phyloP scores from a whole-genome alignment of 371 early-diverging fungal species.

The Mucor saturninus region DNA sequence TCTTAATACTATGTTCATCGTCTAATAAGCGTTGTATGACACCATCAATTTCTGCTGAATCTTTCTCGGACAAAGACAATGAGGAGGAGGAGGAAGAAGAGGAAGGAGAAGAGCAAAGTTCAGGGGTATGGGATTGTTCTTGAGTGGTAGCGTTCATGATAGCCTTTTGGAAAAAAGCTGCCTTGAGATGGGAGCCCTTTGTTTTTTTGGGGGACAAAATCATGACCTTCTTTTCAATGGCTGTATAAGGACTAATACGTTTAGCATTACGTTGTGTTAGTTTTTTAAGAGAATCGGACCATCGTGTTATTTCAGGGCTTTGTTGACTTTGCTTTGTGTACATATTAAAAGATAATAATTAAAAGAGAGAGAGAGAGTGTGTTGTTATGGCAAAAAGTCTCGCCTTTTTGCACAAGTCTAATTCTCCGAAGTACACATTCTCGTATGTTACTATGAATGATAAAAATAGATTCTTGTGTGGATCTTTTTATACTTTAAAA shows the following conservation, averaged over 20 bases:
- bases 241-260: constrained; percentile 5
- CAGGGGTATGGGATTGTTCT: constrained; percentile 2
- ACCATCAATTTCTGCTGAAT: constrained; percentile 3
- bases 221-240: neutral
- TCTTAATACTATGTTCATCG: neutral
- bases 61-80: neutral
- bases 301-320: neutral
- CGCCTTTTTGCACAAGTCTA: neutral
- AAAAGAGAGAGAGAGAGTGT: neutral
- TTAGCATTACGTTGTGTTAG: constrained; percentile 5
- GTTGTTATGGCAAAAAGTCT: neutral
- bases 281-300: constrained; percentile 9
- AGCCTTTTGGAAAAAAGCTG: constrained; percentile 9
- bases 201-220: neutral
- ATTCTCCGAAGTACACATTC: neutral
- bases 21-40: neutral
- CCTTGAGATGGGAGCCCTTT: neutral
- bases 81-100: neutral
- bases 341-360: neutral
- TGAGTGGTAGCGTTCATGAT: neutral
- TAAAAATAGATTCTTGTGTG: too few species aligned
- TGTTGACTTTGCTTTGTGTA: neutral
- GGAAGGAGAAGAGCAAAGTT: neutral
- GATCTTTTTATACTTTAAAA: too few species aligned
- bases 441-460: neutral